Conservation (phyloP, 345 rosid genomes). For the Salix exigua region DNA sequence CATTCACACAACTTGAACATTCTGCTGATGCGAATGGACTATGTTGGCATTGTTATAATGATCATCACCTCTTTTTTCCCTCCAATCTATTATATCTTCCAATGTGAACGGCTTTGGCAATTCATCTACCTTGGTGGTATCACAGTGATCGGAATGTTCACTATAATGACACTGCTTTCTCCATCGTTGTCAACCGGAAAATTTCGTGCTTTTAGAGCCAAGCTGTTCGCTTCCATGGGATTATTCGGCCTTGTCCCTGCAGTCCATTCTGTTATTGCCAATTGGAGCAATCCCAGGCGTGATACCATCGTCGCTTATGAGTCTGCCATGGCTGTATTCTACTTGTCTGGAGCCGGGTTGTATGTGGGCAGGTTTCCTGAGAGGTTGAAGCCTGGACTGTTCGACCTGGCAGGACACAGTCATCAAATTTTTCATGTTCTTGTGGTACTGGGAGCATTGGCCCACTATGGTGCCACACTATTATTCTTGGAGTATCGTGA, state of each 20-base stretch:
- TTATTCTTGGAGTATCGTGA: slow-evolving; percentile 75
- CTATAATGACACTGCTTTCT: slow-evolving; percentile 57
- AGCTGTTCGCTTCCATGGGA: slow-evolving; percentile 76
- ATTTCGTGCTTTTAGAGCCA: slow-evolving; percentile 57
- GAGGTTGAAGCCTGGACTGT: slow-evolving; percentile 78
- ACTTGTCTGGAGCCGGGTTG: slow-evolving; percentile 63
- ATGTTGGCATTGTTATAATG: slow-evolving; percentile 68
- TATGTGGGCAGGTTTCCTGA: slow-evolving; percentile 76
- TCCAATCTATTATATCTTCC: slow-evolving; percentile 80
- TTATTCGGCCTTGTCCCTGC: slow-evolving; percentile 74
- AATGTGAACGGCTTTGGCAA: slow-evolving; percentile 74
- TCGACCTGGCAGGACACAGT: slow-evolving; percentile 80
- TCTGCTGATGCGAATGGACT: slow-evolving; percentile 62
- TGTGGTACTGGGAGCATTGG: slow-evolving; percentile 84
- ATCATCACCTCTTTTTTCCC: slow-evolving; percentile 95
- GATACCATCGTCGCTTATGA: slow-evolving; percentile 56
- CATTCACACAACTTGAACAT: slow-evolving; percentile 62
- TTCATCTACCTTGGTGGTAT: slow-evolving; percentile 67
- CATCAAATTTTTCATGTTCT: slow-evolving; percentile 88
- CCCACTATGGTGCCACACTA: slow-evolving; percentile 81
- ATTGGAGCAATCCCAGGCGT: slow-evolving; percentile 73
- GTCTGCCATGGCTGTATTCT: slow-evolving; percentile 69
- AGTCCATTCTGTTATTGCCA: slow-evolving; percentile 48
- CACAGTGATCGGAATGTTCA: slow-evolving; percentile 72
- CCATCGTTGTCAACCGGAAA: slow-evolving; percentile 58